These are phyloP conservation scores for Laburnicola sp. DNA, from an alignment of 2,329 filamentous ascomycete species.

Conservation along the genomic window DNA sequence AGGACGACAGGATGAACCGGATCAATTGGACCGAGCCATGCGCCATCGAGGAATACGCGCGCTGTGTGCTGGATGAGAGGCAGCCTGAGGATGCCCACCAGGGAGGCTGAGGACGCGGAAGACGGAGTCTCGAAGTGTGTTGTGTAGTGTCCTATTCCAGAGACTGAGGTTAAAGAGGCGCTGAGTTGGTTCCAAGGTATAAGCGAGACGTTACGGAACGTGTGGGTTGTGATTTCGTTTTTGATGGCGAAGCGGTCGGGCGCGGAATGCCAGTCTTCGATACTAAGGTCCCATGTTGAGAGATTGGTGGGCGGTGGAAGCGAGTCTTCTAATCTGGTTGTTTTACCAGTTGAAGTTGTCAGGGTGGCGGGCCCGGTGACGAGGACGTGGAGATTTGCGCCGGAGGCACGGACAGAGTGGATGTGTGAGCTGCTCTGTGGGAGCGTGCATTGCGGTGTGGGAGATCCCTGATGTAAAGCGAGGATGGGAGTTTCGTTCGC, in stretches of 20 bases:
- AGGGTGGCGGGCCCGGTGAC: constrained; percentile 13
- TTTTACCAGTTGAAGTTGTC: constrained; percentile 14
- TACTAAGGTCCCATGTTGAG: constrained; percentile 41
- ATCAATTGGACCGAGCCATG: constrained; percentile 36
- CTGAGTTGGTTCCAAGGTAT: constrained; percentile 38
- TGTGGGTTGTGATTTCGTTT: constrained; percentile 31
- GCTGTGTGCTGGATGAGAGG: constrained; percentile 34
- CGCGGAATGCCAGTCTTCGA: constrained; percentile 48
- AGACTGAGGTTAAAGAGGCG: constrained; percentile 30
- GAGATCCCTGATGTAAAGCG: constrained; percentile 33
- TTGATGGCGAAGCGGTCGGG: constrained; percentile 34
- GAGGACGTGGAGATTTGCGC: constrained; percentile 3
- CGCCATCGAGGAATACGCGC: constrained; percentile 34
- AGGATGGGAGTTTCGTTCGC: constrained; percentile 49
- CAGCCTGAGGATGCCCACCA: constrained; percentile 32
- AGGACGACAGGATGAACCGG: constrained; percentile 27
- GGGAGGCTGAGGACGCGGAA: background rate
- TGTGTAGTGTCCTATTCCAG: constrained; percentile 42
- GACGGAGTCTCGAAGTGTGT: constrained; percentile 35
- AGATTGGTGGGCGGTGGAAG: constrained; percentile 27
- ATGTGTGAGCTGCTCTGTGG: background rate
- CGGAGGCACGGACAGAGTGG: background rate
- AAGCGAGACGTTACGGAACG: constrained; percentile 26
- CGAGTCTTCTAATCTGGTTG: constrained; percentile 15
- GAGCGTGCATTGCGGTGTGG: constrained; percentile 6